Conservation (phyloP, 352 stramenopile species). For the Globisporangium iwayamae region DNA sequence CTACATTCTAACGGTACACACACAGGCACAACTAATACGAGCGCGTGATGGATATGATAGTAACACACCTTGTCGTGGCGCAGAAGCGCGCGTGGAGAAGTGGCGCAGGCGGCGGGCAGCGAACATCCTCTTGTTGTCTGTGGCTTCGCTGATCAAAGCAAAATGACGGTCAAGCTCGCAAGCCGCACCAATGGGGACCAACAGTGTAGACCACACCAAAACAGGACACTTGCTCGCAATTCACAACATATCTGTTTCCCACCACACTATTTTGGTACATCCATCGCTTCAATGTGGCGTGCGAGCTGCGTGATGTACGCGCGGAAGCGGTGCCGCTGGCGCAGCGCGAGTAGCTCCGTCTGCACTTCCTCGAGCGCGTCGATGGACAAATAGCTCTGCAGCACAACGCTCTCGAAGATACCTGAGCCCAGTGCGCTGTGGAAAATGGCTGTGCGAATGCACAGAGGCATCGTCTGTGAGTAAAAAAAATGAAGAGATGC, state of each 20-base stretch:
- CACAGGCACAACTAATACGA: neutral
- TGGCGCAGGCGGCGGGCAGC: slow-evolving; percentile 31
- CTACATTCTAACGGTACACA: neutral
- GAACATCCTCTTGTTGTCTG: slow-evolving; percentile 21
- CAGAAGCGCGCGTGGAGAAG: slow-evolving; percentile 32
- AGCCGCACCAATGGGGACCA: neutral
- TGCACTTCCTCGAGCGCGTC: slow-evolving; percentile 29
- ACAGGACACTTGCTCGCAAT: neutral
- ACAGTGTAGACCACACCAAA: slow-evolving; percentile 2
- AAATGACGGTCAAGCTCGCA: neutral
- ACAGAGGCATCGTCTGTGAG: neutral
- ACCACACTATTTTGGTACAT: slow-evolving; percentile 7
- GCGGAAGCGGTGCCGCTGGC: slow-evolving; percentile 60
- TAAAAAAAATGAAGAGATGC: neutral
- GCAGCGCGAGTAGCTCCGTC: slow-evolving; percentile 26
- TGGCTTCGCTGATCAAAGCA: slow-evolving; percentile 14
- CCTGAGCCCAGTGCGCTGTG: slow-evolving; percentile 17
- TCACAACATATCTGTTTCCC: neutral
- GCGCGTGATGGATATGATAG: neutral
- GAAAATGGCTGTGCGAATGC: slow-evolving; percentile 25
- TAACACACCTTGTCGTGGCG: slow-evolving; percentile 37
- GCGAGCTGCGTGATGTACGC: slow-evolving; percentile 37
- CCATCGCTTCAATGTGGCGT: slow-evolving; percentile 14
- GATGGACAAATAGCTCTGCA: slow-evolving; percentile 13
- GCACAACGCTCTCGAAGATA: slow-evolving; percentile 16